phyloP scores from a whole-genome alignment of 306 rosid species.

The Dalbergia oliveri region DNA sequence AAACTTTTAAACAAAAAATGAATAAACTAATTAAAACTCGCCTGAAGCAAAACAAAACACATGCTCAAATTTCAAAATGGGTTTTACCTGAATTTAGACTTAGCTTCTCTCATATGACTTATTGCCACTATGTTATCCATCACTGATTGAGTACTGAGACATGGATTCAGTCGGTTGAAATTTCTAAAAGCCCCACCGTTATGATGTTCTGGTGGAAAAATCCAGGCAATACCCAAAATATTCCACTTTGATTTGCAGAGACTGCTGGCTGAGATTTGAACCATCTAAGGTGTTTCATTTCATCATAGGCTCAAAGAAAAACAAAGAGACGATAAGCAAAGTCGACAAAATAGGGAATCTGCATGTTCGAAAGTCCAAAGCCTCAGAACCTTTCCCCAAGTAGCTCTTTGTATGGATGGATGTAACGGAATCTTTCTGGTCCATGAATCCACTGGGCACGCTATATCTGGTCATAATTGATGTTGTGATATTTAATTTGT shows the following conservation, averaged over 20 bases:
- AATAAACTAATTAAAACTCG: not conserved
- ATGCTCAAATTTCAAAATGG: slow-evolving; percentile 9
- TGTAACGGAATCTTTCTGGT: not conserved
- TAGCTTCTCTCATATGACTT: not conserved
- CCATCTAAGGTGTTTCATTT: slow-evolving; percentile 42
- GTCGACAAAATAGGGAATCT: slow-evolving; percentile 38
- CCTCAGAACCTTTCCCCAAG: not conserved
- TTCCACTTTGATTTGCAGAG: slow-evolving; percentile 11
- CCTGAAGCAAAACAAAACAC: not conserved
- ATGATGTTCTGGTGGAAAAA: not conserved
- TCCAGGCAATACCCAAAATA: not conserved
- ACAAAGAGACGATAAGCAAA: slow-evolving; percentile 11
- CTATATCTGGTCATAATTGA: not conserved
- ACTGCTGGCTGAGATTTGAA: slow-evolving; percentile 37
- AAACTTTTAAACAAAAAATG: not conserved
- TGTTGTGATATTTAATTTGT: no score
- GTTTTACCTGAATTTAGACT: slow-evolving; percentile 8
- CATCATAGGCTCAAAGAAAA: slow-evolving; percentile 41
- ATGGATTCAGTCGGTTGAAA: slow-evolving; percentile 29
- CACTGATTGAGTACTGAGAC: slow-evolving; percentile 13
- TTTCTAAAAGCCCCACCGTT: slow-evolving; percentile 22
- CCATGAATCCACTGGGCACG: not conserved
- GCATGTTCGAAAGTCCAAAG: slow-evolving; percentile 4
- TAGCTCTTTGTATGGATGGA: not conserved
- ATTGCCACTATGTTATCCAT: not conserved